A percentile compares a stretch with the other conserved stretches of the same genome.
These are phyloP conservation scores for Aspergillus ochraceus DNA, from an alignment of 2,329 filamentous ascomycete species.

Conservation along the genomic window DNA sequence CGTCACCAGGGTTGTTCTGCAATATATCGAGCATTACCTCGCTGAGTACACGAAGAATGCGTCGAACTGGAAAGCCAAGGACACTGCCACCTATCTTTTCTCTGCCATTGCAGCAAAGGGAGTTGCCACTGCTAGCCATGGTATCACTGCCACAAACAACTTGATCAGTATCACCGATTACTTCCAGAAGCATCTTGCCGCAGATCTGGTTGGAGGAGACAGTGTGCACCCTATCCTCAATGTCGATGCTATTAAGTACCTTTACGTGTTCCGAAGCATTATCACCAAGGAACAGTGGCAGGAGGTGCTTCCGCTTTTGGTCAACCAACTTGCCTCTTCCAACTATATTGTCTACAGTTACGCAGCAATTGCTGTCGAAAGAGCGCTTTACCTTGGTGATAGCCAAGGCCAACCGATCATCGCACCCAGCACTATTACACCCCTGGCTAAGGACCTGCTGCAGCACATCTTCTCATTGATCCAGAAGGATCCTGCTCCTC, in stretches of 20 bases:
- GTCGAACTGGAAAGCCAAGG: conserved; percentile 92
- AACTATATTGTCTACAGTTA: conserved; percentile 99
- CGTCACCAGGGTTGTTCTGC: conserved; percentile 83
- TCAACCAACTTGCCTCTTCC: conserved; percentile 83
- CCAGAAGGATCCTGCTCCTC: conserved; percentile 76
- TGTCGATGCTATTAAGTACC: conserved; percentile 96
- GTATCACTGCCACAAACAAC: conserved; percentile 87
- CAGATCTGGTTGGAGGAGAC: conserved; percentile 73
- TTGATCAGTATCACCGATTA: conserved; percentile 88
- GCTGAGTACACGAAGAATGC: conserved; percentile 67
- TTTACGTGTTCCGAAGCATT: conserved; percentile 95
- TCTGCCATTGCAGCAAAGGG: conserved; percentile 92
- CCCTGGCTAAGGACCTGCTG: conserved; percentile 80
- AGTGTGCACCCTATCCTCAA: conserved; percentile 81
- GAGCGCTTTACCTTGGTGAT: conserved; percentile 80
- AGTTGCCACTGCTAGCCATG: conserved; percentile 78
- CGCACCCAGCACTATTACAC: conserved; percentile 72
- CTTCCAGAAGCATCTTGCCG: conserved; percentile 88
- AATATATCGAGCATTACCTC: conserved; percentile 85
- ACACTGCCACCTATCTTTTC: conserved; percentile 97
- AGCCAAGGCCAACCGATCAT: conserved; percentile 76
- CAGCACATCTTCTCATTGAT: conserved; percentile 90
- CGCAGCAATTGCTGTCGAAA: conserved; percentile 92
- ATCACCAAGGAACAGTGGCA: conserved; percentile 91
- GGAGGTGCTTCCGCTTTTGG: conserved; percentile 81